These are phyloP conservation scores for Circinella minor DNA, from an alignment of 371 early-diverging fungal species.

Conservation along the genomic window DNA sequence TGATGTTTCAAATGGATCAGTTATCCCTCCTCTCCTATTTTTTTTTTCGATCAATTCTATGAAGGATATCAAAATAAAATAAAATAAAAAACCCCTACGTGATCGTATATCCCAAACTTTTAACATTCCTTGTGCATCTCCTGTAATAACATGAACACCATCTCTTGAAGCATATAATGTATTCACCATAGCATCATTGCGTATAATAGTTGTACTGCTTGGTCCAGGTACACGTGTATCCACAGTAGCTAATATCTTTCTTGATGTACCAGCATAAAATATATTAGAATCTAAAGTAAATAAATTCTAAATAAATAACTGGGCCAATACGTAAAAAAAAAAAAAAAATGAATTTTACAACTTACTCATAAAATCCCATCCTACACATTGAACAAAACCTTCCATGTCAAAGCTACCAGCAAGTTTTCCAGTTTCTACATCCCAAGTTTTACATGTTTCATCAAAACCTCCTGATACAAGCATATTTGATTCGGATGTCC, in stretches of 20 bases:
- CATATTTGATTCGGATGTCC: constrained; percentile 75
- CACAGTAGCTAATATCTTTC: constrained; percentile 73
- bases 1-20: neutral
- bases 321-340: neutral
- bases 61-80: no score
- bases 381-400: constrained; percentile 88
- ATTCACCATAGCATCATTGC: constrained; percentile 85
- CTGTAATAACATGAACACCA: constrained; percentile 77
- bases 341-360: neutral
- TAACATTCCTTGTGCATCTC: constrained; percentile 78
- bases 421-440: constrained; percentile 73
- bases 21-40: neutral
- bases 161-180: constrained; percentile 75
- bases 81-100: constrained; percentile 46
- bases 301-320: no score
- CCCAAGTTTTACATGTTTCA: constrained; percentile 87
- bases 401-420: constrained; percentile 71
- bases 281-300: constrained; percentile 65
- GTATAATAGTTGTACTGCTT: constrained; percentile 36
- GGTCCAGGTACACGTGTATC: constrained; percentile 63
- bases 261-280: constrained; percentile 81
- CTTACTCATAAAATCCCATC: constrained; percentile 75
- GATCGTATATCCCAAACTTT: constrained; percentile 87
- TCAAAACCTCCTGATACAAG: constrained; percentile 85
- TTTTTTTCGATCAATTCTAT: neutral